phyloP scores from a whole-genome alignment of 257 asterid genomes.

The Verbena officinalis region DNA sequence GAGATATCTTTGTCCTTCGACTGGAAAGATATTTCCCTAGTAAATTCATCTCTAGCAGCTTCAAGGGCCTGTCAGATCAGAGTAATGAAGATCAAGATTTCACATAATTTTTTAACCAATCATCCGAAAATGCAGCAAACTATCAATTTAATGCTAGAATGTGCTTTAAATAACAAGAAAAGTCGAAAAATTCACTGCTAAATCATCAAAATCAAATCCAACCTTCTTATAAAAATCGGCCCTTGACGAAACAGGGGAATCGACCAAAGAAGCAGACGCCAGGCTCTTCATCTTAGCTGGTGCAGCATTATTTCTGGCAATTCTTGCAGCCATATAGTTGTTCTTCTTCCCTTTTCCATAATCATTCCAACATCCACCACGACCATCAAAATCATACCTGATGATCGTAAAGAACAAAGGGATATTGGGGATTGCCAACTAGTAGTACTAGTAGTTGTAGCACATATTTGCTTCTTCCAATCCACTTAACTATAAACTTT shows the following conservation, averaged over 20 bases:
- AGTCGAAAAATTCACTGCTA: not conserved
- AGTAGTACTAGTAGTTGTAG: no score
- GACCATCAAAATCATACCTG: conserved; percentile 63
- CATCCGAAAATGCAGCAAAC: not conserved
- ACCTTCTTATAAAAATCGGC: conserved; percentile 66
- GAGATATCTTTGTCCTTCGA: conserved; percentile 72
- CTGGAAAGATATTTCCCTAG: conserved; percentile 66
- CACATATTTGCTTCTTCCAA: conserved; percentile 29
- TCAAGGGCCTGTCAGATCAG: conserved; percentile 48
- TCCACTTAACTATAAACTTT: conserved; percentile 32
- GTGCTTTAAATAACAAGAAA: not conserved
- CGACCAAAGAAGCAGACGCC: conserved; percentile 56
- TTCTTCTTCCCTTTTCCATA: conserved; percentile 47
- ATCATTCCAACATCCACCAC: conserved; percentile 55
- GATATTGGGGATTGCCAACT: conserved; percentile 48
- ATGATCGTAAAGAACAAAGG: conserved; percentile 58
- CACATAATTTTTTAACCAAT: conserved; percentile 9
- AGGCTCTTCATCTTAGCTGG: conserved; percentile 50
- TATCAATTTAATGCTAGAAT: not conserved
- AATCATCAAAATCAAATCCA: conserved; percentile 31
- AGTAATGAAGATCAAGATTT: not conserved
- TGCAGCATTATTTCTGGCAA: conserved; percentile 42
- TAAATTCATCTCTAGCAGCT: conserved; percentile 64
- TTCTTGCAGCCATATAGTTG: conserved; percentile 34
- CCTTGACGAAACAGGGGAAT: conserved; percentile 43